A percentile compares a stretch with the other conserved stretches of the same genome.
These are phyloP conservation scores for Ceratocystis cacaofunesta DNA, from an alignment of 2,329 filamentous ascomycete genomes.

Conservation along the genomic window DNA sequence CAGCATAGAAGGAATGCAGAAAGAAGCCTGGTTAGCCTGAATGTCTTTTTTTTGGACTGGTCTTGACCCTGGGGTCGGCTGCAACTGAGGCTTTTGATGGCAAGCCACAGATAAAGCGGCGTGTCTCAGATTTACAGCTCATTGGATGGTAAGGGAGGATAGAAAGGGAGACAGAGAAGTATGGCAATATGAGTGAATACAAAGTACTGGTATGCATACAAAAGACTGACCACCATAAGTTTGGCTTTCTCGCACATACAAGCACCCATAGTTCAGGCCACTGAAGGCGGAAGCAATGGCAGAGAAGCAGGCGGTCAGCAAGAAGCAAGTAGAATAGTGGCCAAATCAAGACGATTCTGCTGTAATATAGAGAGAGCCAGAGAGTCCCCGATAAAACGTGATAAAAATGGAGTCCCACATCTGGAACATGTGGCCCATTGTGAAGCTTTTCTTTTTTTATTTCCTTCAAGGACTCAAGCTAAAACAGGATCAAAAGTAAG, in stretches of 20 bases:
- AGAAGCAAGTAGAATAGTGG: not conserved
- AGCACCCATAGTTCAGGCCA: not conserved
- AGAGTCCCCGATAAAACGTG: not conserved
- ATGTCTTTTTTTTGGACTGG: not conserved
- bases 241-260: not conserved
- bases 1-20: not conserved
- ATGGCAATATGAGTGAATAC: not conserved
- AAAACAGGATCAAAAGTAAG: not conserved
- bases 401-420: not conserved
- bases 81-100: conserved; percentile 1
- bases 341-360: too few relatives aligned
- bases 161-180: not conserved
- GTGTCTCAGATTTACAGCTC: conserved; percentile 1
- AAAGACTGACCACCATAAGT: not conserved
- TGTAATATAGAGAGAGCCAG: too few relatives aligned
- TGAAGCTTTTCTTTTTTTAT: not conserved
- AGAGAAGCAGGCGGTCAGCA: not conserved
- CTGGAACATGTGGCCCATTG: not conserved
- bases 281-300: not conserved
- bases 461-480: not conserved
- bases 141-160: too few relatives aligned
- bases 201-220: too few relatives aligned
- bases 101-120: not conserved
- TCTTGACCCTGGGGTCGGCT: not conserved
- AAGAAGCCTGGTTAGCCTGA: not conserved